Evolutionary conservation across 345 rosid species (phyloP).

Genomic region (Salix koriyanagi): DNA sequence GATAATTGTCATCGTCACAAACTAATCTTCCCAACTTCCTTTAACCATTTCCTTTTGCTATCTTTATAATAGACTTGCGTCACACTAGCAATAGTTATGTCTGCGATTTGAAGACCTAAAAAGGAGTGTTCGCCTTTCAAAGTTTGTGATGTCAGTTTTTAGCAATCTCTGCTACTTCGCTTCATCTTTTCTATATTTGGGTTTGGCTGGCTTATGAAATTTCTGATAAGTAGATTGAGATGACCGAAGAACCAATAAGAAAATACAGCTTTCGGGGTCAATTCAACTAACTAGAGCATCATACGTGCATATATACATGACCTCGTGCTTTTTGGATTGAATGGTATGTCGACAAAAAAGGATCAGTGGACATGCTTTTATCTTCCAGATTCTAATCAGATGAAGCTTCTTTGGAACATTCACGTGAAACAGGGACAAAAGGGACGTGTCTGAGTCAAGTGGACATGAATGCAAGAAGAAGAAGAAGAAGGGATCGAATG

Average conservation of each 20-base stretch:
- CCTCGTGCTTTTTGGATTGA: neutral
- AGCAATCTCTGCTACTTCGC: neutral
- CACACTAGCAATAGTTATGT: neutral
- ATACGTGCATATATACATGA: neutral
- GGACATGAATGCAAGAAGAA: too few species aligned
- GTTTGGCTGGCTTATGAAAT: neutral
- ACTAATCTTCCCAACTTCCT: neutral
- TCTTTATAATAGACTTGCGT: slow-evolving; percentile 8
- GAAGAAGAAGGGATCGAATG: too few species aligned
- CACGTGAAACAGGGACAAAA: slow-evolving; percentile 1
- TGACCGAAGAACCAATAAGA: neutral
- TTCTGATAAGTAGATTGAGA: neutral
- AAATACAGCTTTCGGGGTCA: neutral
- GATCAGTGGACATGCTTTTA: neutral
- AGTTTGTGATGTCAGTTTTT: neutral
- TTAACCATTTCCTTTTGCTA: neutral
- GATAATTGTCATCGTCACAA: slow-evolving; percentile 22
- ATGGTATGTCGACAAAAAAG: neutral
- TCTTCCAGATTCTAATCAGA: neutral
- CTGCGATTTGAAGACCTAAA: neutral
- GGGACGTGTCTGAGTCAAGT: neutral
- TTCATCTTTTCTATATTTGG: neutral
- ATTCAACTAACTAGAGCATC: neutral
- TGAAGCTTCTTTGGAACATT: neutral
- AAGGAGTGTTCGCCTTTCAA: neutral